Conservation (phyloP, 345 rosid species). For the Aethionema arabicum region DNA sequence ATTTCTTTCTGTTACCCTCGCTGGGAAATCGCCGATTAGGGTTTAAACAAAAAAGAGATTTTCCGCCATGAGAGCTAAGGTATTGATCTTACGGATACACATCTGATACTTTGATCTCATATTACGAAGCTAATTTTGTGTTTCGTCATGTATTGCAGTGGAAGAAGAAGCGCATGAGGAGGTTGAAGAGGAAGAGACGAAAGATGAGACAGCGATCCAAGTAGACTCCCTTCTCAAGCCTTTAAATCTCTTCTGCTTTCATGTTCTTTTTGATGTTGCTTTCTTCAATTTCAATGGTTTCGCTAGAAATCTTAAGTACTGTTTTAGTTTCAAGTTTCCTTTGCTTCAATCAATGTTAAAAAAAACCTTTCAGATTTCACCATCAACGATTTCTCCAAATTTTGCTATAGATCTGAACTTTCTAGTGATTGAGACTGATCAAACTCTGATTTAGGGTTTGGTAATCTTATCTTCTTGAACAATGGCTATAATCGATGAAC, state of each 20-base stretch:
- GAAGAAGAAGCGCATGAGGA: constrained; percentile 99
- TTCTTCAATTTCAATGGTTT: not conserved
- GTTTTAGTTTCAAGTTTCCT: constrained; percentile 17
- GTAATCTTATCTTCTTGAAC: too few relatives aligned
- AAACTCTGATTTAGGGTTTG: not conserved
- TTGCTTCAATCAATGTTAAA: constrained; percentile 14
- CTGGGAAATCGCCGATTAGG: constrained; percentile 21
- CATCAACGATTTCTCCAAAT: not conserved
- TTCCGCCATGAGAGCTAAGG: constrained; percentile 87
- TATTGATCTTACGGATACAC: not conserved
- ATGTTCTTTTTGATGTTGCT: not conserved
- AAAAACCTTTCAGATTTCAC: not conserved
- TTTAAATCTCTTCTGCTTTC: constrained; percentile 20
- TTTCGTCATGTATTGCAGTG: constrained; percentile 48
- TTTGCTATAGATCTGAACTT: not conserved
- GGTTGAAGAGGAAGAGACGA: constrained; percentile 99
- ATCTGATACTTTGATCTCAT: not conserved
- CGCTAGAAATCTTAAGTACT: constrained; percentile 21
- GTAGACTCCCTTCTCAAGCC: constrained; percentile 43
- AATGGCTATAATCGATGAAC: too few relatives aligned
- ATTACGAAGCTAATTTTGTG: not conserved
- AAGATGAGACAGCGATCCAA: constrained; percentile 99
- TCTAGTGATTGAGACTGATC: not conserved
- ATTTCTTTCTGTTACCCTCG: constrained; percentile 21
- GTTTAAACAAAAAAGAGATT: constrained; percentile 15